phyloP scores from a whole-genome alignment of 805 yeast species.

The Candida insectalens region DNA sequence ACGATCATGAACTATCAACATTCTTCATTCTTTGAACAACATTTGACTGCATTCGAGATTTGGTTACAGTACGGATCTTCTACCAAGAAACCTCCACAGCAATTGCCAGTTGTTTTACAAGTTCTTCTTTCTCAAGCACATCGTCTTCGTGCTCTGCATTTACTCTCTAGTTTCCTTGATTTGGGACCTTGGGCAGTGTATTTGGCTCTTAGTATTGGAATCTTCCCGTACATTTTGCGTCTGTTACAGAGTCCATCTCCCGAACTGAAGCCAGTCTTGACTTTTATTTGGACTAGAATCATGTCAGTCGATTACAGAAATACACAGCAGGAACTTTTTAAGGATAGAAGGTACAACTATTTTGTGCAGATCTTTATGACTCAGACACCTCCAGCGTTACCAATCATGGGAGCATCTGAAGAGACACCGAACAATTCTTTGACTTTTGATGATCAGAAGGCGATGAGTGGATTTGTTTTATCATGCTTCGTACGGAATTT shows the following conservation, averaged over 20 bases:
- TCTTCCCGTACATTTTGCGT: slow-evolving; percentile 88
- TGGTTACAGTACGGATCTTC: slow-evolving; percentile 92
- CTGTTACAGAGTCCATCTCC: slow-evolving; percentile 91
- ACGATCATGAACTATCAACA: slow-evolving; percentile 58
- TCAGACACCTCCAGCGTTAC: slow-evolving; percentile 15
- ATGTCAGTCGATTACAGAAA: slow-evolving; percentile 90
- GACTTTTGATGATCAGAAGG: slow-evolving; percentile 72
- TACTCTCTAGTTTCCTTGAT: slow-evolving; percentile 80
- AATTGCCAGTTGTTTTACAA: slow-evolving; percentile 86
- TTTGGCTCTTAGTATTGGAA: slow-evolving; percentile 85
- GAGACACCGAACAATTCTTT: slow-evolving; percentile 8
- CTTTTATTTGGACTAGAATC: slow-evolving; percentile 95
- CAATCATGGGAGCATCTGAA: slow-evolving; percentile 5
- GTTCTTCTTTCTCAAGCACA: slow-evolving; percentile 91
- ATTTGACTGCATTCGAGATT: slow-evolving; percentile 88
- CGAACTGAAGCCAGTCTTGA: slow-evolving; percentile 86
- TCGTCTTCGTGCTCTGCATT: slow-evolving; percentile 75
- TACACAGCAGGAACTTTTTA: slow-evolving; percentile 85
- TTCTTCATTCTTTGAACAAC: slow-evolving; percentile 92
- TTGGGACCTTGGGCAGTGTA: slow-evolving; percentile 98
- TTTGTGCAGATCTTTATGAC: slow-evolving; percentile 69
- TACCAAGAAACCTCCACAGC: slow-evolving; percentile 84
- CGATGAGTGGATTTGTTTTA: slow-evolving; percentile 89
- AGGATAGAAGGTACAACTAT: slow-evolving; percentile 84
- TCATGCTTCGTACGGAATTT: slow-evolving; percentile 78